Evolutionary conservation across 2,329 filamentous ascomycete genomes (phyloP).

Genomic region (Diaporthe ampelina): DNA sequence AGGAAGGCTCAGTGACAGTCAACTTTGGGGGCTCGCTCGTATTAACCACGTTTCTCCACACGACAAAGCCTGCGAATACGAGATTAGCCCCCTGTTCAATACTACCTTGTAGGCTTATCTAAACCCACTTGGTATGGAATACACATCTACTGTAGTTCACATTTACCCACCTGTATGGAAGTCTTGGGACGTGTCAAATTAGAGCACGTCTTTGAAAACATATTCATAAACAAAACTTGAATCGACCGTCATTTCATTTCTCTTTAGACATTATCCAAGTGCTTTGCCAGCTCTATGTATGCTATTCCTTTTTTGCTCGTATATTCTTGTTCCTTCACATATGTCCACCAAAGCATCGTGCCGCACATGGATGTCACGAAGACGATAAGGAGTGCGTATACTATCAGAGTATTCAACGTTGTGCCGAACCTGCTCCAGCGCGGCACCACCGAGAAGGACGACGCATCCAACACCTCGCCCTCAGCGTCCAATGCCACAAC

Average conservation of each 20-base stretch:
- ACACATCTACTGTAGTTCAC: no score
- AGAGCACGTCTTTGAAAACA: no score
- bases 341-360: conserved; percentile 37
- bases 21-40: no score
- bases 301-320: neutral
- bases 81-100: neutral
- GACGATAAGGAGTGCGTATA: conserved; percentile 8
- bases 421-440: conserved; percentile 31
- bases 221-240: no score
- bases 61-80: neutral
- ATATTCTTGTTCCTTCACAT: conserved; percentile 4
- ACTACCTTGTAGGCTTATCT: neutral
- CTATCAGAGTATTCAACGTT: conserved; percentile 34
- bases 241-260: neutral
- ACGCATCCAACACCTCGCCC: conserved; percentile 35
- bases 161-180: neutral
- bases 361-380: conserved; percentile 31
- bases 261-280: conserved; percentile 1
- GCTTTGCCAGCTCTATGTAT: conserved; percentile 6
- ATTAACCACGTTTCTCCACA: neutral
- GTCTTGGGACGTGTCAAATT: neutral
- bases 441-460: conserved; percentile 34
- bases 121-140: neutral
- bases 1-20: neutral
- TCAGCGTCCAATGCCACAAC: conserved; percentile 32